Evolutionary conservation across 129 eudicot genomes (phyloP), one percentile per base, ranked within the genome.

Genomic region (Gnaphalium uliginosum): DNA sequence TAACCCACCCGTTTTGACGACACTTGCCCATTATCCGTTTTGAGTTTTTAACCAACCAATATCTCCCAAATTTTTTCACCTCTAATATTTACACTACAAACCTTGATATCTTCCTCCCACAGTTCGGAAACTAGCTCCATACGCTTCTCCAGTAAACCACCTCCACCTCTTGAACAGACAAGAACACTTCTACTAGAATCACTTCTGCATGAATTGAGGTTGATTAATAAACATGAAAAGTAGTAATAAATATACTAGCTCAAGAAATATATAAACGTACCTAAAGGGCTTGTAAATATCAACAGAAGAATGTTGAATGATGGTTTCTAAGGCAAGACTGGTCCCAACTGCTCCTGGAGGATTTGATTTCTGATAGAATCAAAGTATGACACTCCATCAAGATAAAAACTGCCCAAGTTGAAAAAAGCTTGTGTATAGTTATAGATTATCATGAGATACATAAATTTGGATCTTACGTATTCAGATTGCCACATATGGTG

Each of bases 141-240:
- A 22, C 98, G 97, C 76, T 93, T 91, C 61, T 81, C 87, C 27
- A 93, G 70, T 66, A 93, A 84, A 73, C 98, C 98, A 19, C 98
- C 98, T 5, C 97, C 96, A n/a, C 98, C 98, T 83, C 96, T 85
- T 65, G 98, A 93, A 81, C 98, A 93, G 79, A 93, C 89, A 58
- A 93, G 88, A 79, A 93, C 81, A 78, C 78, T 84, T 43, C 67
- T 79, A 74, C 93, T 81, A 6, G 71, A 77, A 72, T 81, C 88
- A 74, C 68, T 81, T 77, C 96, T 93, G 87, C 78, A 29, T 63
- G 0, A 63, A 63, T 6, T 27, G 41, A 63, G 10, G 10, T 23
- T 60, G 61, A n/a, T n/a, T 59, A 22, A 58, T 57, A 41, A n/a
- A 56, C 1, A 14, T 29, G 51, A 18, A 7, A 32, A 64, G 15